Base-by-base conservation (phyloP, 1,139 yeast genomes). In the Magnusiomyces fungicola region DNA sequence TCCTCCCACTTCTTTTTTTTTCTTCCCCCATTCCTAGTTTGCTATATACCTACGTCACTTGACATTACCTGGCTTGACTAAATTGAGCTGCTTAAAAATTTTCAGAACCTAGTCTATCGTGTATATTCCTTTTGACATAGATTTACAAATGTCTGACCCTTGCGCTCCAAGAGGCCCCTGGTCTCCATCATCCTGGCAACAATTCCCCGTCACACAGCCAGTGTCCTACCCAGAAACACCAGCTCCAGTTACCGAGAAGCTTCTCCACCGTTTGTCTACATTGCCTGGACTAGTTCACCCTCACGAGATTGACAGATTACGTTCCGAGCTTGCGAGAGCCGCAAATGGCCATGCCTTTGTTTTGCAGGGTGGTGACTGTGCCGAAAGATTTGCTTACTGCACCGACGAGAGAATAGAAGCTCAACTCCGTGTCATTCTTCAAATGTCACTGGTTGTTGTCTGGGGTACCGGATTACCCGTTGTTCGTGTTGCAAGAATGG, bases 281-380 rank as follows among this genome's bases (percentile, higher is more conserved):
- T 57, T 71, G 37, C 75, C 75, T 2, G 75, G 75, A 14, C 59
- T 71, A 23, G 75, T 71, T 10, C 69, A 67, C 43, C 67, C 73
- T 2, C 48, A 51, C 25, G 75, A 71, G 54, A 67, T 70, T 50
- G 69, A 67, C 51, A 54, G 54, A 7, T 58, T 70, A 42, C 61
- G 64, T 49, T 24, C 52, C 14, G 65, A 65, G 53, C 65, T 71
- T 25, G 61, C 61, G 29, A 68, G 67, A 40, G 75, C 74, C 1
- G 71, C 74, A 4, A 63, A 67, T 21, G 75, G 75, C 27, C 64
- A 67, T 50, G 72, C 74, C 12, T 71, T 71, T 52, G 64, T 71
- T 37, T 61, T 71, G 16, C 75, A 71, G 52, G 75, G 75, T 12
- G 75, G 75, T n/a, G 75, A 71, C 56, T 71, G 75, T 50, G 75